Conservation (phyloP, 306 rosid species). For the Alnus glutinosa region DNA sequence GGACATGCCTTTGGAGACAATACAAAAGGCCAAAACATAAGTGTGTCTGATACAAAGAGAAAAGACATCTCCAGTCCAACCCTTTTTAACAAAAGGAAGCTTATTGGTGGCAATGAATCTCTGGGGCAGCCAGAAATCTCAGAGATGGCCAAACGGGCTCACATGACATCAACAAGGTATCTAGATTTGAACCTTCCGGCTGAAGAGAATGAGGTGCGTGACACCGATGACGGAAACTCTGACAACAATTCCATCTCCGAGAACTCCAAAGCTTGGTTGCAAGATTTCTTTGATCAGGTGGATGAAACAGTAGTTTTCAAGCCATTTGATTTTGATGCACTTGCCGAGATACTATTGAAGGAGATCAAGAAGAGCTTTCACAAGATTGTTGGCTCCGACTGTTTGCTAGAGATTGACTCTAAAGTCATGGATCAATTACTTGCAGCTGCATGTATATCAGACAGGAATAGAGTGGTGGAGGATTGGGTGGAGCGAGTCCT, state of each 20-base stretch:
- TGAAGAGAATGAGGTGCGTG: conserved; percentile 49
- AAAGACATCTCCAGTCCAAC: conserved; percentile 38
- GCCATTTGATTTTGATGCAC: conserved; percentile 67
- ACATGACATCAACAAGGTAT: conserved; percentile 47
- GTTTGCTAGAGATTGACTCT: conserved; percentile 53
- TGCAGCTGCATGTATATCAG: conserved; percentile 66
- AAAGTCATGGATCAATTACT: conserved; percentile 68
- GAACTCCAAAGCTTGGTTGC: conserved; percentile 67
- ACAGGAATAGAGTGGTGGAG: conserved; percentile 51
- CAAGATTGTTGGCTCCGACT: conserved; percentile 44
- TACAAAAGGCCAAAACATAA: conserved; percentile 36
- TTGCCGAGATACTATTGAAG: conserved; percentile 52
- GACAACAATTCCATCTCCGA: conserved; percentile 41
- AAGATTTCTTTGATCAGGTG: conserved; percentile 49
- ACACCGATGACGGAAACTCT: conserved; percentile 30
- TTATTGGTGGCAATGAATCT: conserved; percentile 43
- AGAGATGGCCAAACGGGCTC: conserved; percentile 63
- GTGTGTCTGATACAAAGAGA: conserved; percentile 29
- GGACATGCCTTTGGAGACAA: conserved; percentile 40
- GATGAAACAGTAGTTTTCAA: conserved; percentile 69
- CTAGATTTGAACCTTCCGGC: conserved; percentile 95
- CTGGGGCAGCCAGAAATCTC: conserved; percentile 44
- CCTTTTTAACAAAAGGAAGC: conserved; percentile 72
- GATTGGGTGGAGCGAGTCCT: conserved; percentile 80
- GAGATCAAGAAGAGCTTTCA: conserved; percentile 54